Conservation (phyloP, 306 rosid genomes). For the Mimosa pudica region DNA sequence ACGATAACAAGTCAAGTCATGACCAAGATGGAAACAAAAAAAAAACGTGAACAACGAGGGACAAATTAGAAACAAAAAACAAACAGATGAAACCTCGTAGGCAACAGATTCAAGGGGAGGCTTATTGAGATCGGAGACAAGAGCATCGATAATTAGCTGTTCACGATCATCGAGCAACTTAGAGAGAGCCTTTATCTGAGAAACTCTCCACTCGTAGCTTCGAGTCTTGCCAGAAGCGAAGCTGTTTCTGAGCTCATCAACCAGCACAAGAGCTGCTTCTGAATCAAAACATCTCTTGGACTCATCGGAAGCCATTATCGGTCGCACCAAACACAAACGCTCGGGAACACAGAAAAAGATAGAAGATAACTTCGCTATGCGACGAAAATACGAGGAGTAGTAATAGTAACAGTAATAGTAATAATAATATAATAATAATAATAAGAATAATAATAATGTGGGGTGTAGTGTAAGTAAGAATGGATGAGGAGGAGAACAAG, state of each 20-base stretch:
- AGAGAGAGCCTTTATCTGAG: conserved; percentile 39
- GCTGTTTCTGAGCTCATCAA: conserved; percentile 26
- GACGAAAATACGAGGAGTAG: too few relatives aligned
- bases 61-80: not conserved
- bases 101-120: conserved; percentile 63
- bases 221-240: conserved; percentile 43
- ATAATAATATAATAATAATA: too few relatives aligned
- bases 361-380: too few relatives aligned
- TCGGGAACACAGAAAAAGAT: conserved; percentile 1
- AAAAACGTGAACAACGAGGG: not conserved
- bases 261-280: conserved; percentile 27
- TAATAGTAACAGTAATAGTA: too few relatives aligned
- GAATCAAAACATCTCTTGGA: conserved; percentile 19
- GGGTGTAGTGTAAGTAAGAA: too few relatives aligned
- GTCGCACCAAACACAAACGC: not conserved
- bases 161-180: conserved; percentile 12
- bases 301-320: conserved; percentile 31
- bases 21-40: not conserved
- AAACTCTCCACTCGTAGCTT: conserved; percentile 42
- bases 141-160: conserved; percentile 38
- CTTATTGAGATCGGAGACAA: conserved; percentile 46
- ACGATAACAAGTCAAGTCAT: not conserved
- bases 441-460: too few relatives aligned
- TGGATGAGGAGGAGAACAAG: too few relatives aligned
- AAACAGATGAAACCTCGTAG: conserved; percentile 56